Percentiles rank a stretch among this genome's conserved stretches.
These are phyloP conservation scores for Cylindrotheca closterium DNA, from an alignment of 108 stramenopile species.

Conservation along the genomic window DNA sequence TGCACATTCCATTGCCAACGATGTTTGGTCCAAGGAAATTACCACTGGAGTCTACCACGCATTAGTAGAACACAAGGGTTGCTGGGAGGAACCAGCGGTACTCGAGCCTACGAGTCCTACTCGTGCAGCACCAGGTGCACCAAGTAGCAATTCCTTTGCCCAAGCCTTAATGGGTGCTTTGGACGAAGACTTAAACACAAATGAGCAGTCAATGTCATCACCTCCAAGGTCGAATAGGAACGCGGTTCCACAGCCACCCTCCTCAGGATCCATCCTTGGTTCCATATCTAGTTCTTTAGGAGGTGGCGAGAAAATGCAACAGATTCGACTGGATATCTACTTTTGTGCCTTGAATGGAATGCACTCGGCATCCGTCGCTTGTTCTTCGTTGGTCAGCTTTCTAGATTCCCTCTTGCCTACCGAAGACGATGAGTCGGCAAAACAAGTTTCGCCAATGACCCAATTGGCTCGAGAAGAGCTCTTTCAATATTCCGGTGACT, in stretches of 20 bases:
- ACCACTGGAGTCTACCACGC: slow-evolving; percentile 58
- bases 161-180: slow-evolving; percentile 75
- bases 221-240: slow-evolving; percentile 8
- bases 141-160: slow-evolving; percentile 59
- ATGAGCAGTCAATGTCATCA: background rate
- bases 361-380: slow-evolving; percentile 62
- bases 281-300: slow-evolving; percentile 34
- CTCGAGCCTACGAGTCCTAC: slow-evolving; percentile 4
- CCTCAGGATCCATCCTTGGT: slow-evolving; percentile 51
- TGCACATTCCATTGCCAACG: slow-evolving; percentile 70
- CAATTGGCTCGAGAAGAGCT: slow-evolving; percentile 78
- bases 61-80: slow-evolving; percentile 61
- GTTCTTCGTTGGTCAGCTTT: slow-evolving; percentile 54
- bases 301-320: slow-evolving; percentile 31
- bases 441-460: slow-evolving; percentile 53
- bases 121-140: slow-evolving; percentile 16
- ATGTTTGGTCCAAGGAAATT: slow-evolving; percentile 73
- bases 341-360: slow-evolving; percentile 78
- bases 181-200: slow-evolving; percentile 34
- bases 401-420: slow-evolving; percentile 51
- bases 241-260: slow-evolving; percentile 28
- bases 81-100: slow-evolving; percentile 17
- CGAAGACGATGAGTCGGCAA: slow-evolving; percentile 8
- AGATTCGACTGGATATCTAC: slow-evolving; percentile 60
- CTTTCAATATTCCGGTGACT: slow-evolving; percentile 52